These are phyloP conservation scores for Phalaenopsis aphrodite DNA, from an alignment of 106 monocot species.

Conservation along the genomic window DNA sequence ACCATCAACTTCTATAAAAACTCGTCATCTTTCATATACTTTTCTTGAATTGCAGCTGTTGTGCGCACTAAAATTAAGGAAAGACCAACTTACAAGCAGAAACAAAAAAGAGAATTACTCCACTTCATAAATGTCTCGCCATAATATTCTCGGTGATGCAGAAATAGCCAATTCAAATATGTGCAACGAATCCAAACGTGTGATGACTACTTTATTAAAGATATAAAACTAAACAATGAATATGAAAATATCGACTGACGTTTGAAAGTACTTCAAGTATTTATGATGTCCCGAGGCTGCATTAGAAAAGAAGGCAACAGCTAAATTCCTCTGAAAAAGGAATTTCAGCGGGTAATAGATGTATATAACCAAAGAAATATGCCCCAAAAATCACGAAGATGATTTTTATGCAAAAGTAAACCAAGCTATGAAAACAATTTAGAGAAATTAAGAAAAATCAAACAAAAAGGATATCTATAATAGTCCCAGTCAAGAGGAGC, in stretches of 20 bases:
- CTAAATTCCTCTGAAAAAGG: not conserved
- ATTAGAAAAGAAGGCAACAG: not conserved
- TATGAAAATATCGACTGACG: not conserved
- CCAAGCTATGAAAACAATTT: not conserved
- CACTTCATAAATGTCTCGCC: not conserved
- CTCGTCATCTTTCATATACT: slow-evolving; percentile 67
- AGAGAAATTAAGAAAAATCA: not conserved
- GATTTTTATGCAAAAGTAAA: not conserved
- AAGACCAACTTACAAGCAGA: not conserved
- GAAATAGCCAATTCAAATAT: no score
- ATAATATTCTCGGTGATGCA: no score
- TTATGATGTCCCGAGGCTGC: not conserved
- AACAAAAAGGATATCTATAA: slow-evolving; percentile 83
- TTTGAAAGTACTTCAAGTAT: not conserved
- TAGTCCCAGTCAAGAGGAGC: slow-evolving; percentile 95
- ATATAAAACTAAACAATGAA: not conserved
- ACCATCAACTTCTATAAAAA: not conserved
- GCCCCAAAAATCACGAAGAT: not conserved
- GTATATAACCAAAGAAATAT: not conserved
- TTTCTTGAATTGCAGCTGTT: slow-evolving; percentile 73
- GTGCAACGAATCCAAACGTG: not conserved
- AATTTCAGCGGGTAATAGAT: not conserved
- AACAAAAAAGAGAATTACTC: not conserved
- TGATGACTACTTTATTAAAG: not conserved
- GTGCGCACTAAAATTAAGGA: slow-evolving; percentile 17